A percentile compares a stretch with the other conserved stretches of the same genome.
Conservation (phyloP, 352 stramenopile species). For the Phytophthora pini region DNA sequence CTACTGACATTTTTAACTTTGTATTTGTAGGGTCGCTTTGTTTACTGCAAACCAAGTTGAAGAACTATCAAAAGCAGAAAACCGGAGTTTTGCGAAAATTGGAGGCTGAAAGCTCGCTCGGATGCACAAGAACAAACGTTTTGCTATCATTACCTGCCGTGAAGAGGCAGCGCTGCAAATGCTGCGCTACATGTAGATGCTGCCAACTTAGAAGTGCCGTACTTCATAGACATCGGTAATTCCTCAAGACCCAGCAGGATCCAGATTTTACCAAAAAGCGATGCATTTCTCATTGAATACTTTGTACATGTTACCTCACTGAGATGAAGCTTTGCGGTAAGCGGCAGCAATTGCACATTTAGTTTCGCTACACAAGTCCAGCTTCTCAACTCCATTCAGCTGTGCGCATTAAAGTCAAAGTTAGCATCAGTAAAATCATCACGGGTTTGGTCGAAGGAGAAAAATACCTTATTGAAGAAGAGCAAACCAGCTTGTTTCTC, state of each 20-base stretch:
- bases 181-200: too few relatives aligned
- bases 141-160: neutral
- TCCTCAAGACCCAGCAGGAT: too few relatives aligned
- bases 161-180: too few relatives aligned
- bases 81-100: too few relatives aligned
- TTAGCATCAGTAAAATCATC: constrained; percentile 5
- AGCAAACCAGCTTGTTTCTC: constrained; percentile 93
- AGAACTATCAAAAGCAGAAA: too few relatives aligned
- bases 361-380: constrained; percentile 71
- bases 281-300: too few relatives aligned
- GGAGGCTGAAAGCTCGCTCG: too few relatives aligned
- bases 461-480: constrained; percentile 91
- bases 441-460: neutral
- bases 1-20: neutral
- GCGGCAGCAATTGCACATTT: constrained; percentile 61
- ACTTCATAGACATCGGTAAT: too few relatives aligned
- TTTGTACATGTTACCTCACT: constrained; percentile 6
- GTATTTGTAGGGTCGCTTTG: neutral
- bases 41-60: too few relatives aligned
- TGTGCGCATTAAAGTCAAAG: constrained; percentile 16
- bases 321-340: constrained; percentile 45
- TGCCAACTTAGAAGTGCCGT: too few relatives aligned
- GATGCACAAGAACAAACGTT: too few relatives aligned
- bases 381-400: constrained; percentile 54
- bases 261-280: too few relatives aligned